Conservation (phyloP, 2,329 filamentous ascomycete species). For the Exserohilum turcica region DNA sequence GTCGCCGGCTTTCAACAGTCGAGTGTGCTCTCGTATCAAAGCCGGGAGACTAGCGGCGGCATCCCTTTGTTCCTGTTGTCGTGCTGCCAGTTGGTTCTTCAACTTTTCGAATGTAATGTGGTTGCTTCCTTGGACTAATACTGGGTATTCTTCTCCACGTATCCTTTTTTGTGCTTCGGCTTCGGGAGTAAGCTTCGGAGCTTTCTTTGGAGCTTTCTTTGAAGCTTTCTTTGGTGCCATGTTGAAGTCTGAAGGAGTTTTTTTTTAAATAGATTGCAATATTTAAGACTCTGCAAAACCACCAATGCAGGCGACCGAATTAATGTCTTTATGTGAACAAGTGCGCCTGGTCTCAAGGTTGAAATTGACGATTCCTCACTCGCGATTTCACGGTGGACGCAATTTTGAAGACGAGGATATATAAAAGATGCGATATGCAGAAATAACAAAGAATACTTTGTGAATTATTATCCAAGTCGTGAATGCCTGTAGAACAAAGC, state of each 20-base stretch:
- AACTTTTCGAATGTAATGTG: not conserved
- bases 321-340: too few species aligned
- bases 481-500: not conserved
- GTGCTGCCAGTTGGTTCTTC: too few species aligned
- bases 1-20: not conserved
- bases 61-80: not conserved
- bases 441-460: not conserved
- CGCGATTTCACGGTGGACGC: not conserved
- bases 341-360: too few species aligned
- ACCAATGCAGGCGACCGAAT: not conserved
- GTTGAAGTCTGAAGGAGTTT: too few species aligned
- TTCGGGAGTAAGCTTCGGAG: too few species aligned
- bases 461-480: not conserved
- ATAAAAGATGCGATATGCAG: not conserved
- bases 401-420: not conserved
- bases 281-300: not conserved
- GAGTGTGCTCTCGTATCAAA: not conserved
- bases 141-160: not conserved
- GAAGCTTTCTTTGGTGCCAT: not conserved
- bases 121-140: too few species aligned
- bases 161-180: not conserved
- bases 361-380: not conserved
- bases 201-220: not conserved
- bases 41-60: not conserved
- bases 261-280: not conserved